phyloP scores from a whole-genome alignment of 2,329 filamentous ascomycete species.

The Colletotrichum sp. region DNA sequence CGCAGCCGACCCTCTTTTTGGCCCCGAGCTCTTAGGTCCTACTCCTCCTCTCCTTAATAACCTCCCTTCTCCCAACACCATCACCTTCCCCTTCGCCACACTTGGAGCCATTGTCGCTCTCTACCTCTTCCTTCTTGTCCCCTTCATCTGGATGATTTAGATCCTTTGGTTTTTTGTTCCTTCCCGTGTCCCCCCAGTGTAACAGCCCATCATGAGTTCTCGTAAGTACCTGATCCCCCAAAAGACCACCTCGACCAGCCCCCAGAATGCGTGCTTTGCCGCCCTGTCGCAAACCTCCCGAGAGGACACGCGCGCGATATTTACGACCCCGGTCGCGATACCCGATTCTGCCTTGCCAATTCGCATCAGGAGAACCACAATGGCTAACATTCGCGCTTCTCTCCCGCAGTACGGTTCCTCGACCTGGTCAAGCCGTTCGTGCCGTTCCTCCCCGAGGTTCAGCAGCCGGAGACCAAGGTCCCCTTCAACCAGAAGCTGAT shows the following conservation, averaged over 20 bases:
- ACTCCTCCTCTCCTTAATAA: slow-evolving; percentile 39
- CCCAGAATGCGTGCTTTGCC: slow-evolving; percentile 5
- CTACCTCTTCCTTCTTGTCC: slow-evolving; percentile 31
- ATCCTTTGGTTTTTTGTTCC: slow-evolving; percentile 29
- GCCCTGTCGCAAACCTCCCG: slow-evolving; percentile 5
- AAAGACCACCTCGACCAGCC: background rate
- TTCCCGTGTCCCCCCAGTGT: slow-evolving; percentile 33
- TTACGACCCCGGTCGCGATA: background rate
- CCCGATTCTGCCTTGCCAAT: background rate
- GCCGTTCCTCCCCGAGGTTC: slow-evolving; percentile 99
- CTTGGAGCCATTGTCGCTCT: slow-evolving; percentile 27
- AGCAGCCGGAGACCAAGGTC: slow-evolving; percentile 97
- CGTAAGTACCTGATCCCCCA: slow-evolving; percentile 44
- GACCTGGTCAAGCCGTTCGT: slow-evolving; percentile 99
- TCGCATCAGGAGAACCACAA: background rate
- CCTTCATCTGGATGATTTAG: slow-evolving; percentile 41
- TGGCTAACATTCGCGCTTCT: slow-evolving; percentile 10
- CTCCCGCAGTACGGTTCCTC: slow-evolving; percentile 88
- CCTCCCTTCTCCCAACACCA: slow-evolving; percentile 31
- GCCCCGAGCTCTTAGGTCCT: slow-evolving; percentile 24
- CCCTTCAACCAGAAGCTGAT: slow-evolving; percentile 99
- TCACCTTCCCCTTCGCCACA: slow-evolving; percentile 35
- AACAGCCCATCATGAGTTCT: slow-evolving; percentile 54
- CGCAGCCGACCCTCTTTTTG: slow-evolving; percentile 26
- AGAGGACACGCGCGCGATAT: slow-evolving; percentile 10